Percentiles rank a stretch among this genome's conserved stretches.
Evolutionary conservation across 1,284 basidiomycete species (phyloP).

Genomic region (Tremellales sp.): DNA sequence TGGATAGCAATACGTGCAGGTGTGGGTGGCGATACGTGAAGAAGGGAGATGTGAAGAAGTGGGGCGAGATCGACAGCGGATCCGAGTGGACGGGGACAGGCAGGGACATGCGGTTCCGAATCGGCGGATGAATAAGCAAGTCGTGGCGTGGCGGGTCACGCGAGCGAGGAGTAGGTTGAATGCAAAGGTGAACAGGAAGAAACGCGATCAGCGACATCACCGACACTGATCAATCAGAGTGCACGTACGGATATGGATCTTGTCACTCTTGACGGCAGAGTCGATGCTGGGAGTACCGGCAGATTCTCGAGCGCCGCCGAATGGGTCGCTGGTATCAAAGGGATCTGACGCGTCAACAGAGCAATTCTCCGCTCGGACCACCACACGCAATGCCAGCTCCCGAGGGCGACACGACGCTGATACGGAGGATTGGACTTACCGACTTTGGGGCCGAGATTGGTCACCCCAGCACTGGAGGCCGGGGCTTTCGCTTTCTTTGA

Average conservation of each 20-base stretch:
- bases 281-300: constrained; percentile 51
- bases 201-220: not conserved
- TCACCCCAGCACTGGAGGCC: constrained; percentile 39
- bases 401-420: not conserved
- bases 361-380: no score
- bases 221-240: not conserved
- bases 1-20: not conserved
- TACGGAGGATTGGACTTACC: constrained; percentile 21
- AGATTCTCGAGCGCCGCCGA: constrained; percentile 51
- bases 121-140: no score
- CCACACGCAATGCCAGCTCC: no score
- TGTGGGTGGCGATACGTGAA: not conserved
- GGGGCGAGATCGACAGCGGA: not conserved
- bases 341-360: constrained; percentile 62
- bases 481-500: constrained; percentile 43
- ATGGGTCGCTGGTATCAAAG: constrained; percentile 71
- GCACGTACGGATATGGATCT: constrained; percentile 79
- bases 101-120: no score
- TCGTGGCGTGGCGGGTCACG: not conserved
- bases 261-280: constrained; percentile 76
- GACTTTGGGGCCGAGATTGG: constrained; percentile 34
- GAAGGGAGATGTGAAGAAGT: no score
- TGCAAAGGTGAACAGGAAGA: not conserved
- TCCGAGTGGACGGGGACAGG: no score
- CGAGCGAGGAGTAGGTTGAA: not conserved